Evolutionary conservation across 768 basidiomycete species (phyloP), one percentile per base, ranked within the genome.

Genomic region (Pisolithus microcarpus): DNA sequence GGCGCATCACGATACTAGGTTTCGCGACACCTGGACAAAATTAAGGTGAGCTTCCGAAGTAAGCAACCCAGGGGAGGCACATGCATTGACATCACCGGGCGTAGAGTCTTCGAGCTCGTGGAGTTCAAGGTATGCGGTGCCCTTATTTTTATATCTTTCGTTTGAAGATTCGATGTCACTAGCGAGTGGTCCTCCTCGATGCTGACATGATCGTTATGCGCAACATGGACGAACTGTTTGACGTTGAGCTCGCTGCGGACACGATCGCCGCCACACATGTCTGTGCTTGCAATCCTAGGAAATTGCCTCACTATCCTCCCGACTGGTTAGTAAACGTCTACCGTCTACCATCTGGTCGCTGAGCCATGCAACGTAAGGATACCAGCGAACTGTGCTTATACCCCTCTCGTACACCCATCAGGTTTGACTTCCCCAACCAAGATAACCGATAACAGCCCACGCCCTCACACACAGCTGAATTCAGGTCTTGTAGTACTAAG

Each of bases 251-350:
- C 5, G 75, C 75, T 2, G 52, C 65, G 18, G 88, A 83, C 55
- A 81, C 84, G 67, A 93, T 97, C 51, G 93, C 91, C 5, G 93
- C 92, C 1, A 78, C 74, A 0, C 94, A 95, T 57, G 93, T 82
- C 13, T 99, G 95, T 62, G 84, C 92, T 4, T 99, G 95, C 72
- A 99, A 99, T 67, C 95, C 94, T 7, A 79, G 82, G 37, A 85
- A 81, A 62, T 65, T 95, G 18, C 54, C 75, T 2, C 90, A 94
- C 65, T 99, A 99, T 69, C 95, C 95, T 7, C 59, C 68, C 3
- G 92, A 96, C 63, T 99, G 95, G 96, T 77, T 47, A 64, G 72
- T 45, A 34, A 13, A 34, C 34, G 1, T 34, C 9, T 26, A 5
- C 38, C 43, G 50, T 31, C n/a, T 36, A 28, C n/a, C 28, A 4